phyloP scores from a whole-genome alignment of 179 eudicot species.

The Spinacia oleracea region DNA sequence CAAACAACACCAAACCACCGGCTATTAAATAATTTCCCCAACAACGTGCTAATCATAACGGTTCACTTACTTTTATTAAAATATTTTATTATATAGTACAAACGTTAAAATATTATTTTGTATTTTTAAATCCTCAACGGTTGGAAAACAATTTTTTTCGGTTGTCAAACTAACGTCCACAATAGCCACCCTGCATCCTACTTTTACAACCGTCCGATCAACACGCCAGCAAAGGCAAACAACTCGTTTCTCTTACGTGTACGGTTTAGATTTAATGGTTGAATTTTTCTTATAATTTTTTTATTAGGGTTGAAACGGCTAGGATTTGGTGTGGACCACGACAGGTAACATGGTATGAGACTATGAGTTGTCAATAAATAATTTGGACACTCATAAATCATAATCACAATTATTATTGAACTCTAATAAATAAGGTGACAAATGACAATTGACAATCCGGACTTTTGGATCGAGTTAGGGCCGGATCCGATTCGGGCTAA shows the following conservation, averaged over 20 bases:
- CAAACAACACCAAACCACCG: conserved; percentile 7
- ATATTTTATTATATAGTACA: not conserved
- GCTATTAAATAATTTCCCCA: conserved; percentile 7
- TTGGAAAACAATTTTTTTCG: not conserved
- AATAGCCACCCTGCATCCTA: conserved; percentile 1
- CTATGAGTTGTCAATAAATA: conserved; percentile 34
- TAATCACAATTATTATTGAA: conserved; percentile 1
- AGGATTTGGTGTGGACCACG: conserved; percentile 25
- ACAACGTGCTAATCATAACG: conserved; percentile 47
- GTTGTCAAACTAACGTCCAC: conserved; percentile 17
- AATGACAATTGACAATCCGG: no score
- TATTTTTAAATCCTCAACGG: conserved; percentile 24
- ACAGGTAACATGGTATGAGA: conserved; percentile 26
- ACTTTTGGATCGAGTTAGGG: no score
- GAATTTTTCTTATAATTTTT: not conserved
- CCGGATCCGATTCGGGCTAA: no score
- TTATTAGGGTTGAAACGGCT: conserved; percentile 22
- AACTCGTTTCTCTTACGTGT: not conserved
- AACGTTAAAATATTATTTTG: not conserved
- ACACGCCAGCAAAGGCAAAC: not conserved
- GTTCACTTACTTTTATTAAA: conserved; percentile 14
- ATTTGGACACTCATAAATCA: conserved; percentile 22
- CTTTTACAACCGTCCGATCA: not conserved
- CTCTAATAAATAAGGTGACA: no score
- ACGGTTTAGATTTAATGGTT: not conserved